A percentile compares a stretch with the other conserved stretches of the same genome.
These are phyloP conservation scores for Eremochloa ophiuroides DNA, from an alignment of 176 grass and related monocot species.

Conservation along the genomic window DNA sequence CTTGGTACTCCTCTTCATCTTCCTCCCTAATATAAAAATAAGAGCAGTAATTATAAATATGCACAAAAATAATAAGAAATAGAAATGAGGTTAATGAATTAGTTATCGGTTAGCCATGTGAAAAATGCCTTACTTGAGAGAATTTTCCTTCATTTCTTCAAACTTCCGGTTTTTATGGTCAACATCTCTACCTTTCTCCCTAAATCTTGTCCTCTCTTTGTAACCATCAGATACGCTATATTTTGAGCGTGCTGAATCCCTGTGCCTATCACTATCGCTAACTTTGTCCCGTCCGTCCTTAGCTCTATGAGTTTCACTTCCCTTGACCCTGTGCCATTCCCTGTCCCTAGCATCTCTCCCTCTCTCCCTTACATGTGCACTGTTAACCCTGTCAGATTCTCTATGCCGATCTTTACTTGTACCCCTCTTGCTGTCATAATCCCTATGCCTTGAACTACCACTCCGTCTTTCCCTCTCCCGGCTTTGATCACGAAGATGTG, in stretches of 20 bases:
- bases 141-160: slow-evolving; percentile 49
- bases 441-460: slow-evolving; percentile 53
- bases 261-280: slow-evolving; percentile 42
- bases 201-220: slow-evolving; percentile 40
- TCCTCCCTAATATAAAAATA: slow-evolving; percentile 55
- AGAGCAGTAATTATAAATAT: slow-evolving; percentile 5
- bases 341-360: slow-evolving; percentile 40
- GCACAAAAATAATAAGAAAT: background rate
- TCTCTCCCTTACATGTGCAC: slow-evolving; percentile 40
- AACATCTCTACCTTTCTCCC: slow-evolving; percentile 38
- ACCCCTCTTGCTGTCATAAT: slow-evolving; percentile 42
- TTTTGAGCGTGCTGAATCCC: slow-evolving; percentile 42
- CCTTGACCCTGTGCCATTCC: slow-evolving; percentile 37
- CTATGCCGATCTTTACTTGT: slow-evolving; percentile 42
- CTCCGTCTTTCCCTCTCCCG: slow-evolving; percentile 50
- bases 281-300: slow-evolving; percentile 40
- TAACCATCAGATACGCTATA: slow-evolving; percentile 34
- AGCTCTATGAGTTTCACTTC: slow-evolving; percentile 26
- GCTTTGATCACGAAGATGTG: slow-evolving; percentile 25
- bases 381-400: slow-evolving; percentile 35
- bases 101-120: slow-evolving; percentile 3
- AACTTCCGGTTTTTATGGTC: slow-evolving; percentile 18
- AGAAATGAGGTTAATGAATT: background rate
- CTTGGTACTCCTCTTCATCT: slow-evolving; percentile 82
- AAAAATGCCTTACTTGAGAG: slow-evolving; percentile 52